Evolutionary conservation across 1,284 basidiomycete genomes (phyloP).

Genomic region (Bondarzewia mesenterica): DNA sequence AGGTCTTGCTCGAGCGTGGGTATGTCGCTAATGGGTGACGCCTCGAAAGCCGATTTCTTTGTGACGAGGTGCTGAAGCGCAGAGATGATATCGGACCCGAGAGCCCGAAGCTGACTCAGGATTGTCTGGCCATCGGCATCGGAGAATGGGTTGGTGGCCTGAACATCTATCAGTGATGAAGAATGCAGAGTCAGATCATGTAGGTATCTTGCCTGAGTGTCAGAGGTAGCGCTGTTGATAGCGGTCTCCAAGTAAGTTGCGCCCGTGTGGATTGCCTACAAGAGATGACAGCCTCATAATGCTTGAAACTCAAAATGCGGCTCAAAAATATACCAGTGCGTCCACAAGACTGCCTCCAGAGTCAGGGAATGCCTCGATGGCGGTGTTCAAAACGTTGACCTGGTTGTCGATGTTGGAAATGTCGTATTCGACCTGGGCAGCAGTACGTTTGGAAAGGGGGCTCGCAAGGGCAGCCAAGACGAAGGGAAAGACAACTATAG

Average conservation of each 20-base stretch:
- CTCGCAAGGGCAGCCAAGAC: not conserved
- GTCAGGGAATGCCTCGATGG: not conserved
- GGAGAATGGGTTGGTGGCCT: not conserved
- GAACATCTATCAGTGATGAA: not conserved
- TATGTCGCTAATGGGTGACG: not conserved
- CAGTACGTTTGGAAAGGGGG: not conserved
- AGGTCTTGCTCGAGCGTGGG: not conserved
- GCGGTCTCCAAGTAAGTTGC: not conserved
- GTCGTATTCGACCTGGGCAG: not conserved
- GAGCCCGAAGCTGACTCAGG: not conserved
- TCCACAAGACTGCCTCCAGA: not conserved
- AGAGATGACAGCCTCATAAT: not conserved
- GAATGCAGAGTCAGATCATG: not conserved
- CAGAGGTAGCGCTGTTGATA: not conserved
- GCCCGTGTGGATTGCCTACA: not conserved
- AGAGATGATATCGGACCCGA: not conserved
- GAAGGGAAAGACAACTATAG: not conserved
- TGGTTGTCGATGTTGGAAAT: not conserved
- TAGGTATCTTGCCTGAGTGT: not conserved
- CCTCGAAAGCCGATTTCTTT: not conserved
- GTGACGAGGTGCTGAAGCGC: not conserved
- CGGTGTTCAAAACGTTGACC: not conserved
- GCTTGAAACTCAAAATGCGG: too few species aligned
- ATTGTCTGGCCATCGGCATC: not conserved
- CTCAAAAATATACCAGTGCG: not conserved